Evolutionary conservation across 23 red algal species (phyloP).

Genomic region (Gracilariopsis chorda): DNA sequence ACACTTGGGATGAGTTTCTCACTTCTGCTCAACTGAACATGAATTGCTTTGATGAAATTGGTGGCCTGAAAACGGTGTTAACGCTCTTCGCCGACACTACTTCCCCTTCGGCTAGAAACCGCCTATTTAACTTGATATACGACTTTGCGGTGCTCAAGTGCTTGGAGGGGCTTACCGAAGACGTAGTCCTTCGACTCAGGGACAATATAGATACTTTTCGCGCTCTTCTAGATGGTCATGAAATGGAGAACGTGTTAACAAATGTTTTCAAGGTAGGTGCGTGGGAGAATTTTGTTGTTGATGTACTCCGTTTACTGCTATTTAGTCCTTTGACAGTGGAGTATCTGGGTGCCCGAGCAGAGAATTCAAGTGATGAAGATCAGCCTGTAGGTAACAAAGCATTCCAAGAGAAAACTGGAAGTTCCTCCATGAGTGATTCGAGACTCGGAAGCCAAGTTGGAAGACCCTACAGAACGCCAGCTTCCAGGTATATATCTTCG

Average conservation of each 20-base stretch:
- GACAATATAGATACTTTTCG: constrained; percentile 36
- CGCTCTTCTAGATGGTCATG: constrained; percentile 8
- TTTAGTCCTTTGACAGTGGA: constrained; percentile 33
- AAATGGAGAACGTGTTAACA: constrained; percentile 18
- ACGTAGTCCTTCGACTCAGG: background rate
- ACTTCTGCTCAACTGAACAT: background rate
- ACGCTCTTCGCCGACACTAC: constrained; percentile 48
- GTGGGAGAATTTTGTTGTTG: constrained; percentile 52
- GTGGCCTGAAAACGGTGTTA: constrained; percentile 37
- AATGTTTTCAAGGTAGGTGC: constrained; percentile 50
- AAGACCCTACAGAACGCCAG: constrained; percentile 2
- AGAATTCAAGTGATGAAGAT: constrained; percentile 24
- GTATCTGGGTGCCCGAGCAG: constrained; percentile 8
- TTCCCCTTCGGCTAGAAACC: constrained; percentile 19
- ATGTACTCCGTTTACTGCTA: constrained; percentile 34
- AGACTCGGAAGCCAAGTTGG: constrained; percentile 12
- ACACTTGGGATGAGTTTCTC: constrained; percentile 32
- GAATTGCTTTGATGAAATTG: constrained; percentile 42
- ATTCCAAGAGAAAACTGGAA: constrained; percentile 52
- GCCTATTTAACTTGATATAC: constrained; percentile 40
- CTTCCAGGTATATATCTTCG: constrained; percentile 30
- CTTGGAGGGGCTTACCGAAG: background rate
- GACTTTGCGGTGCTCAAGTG: constrained; percentile 43
- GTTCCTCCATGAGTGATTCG: constrained; percentile 16
- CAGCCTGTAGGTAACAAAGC: background rate